phyloP scores from a whole-genome alignment of 495 filamentous ascomycete genomes.

The Penicillium ochrochloron region DNA sequence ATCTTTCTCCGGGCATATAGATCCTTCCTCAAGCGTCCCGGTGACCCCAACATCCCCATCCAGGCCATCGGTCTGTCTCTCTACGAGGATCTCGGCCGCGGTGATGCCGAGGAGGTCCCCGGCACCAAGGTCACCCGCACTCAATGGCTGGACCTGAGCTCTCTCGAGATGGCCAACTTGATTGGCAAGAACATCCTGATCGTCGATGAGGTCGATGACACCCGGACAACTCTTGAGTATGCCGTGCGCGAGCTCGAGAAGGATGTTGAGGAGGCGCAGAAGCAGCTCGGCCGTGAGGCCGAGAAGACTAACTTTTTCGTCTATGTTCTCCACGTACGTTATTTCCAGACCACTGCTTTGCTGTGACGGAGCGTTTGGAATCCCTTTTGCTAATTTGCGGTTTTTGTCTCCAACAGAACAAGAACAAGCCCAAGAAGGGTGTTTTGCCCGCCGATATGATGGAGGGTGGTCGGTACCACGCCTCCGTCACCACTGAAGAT shows the following conservation, averaged over 20 bases:
- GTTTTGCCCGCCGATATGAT: constrained; percentile 80
- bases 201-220: constrained; percentile 99
- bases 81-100: constrained; percentile 79
- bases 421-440: constrained; percentile 95
- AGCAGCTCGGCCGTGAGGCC: constrained; percentile 66
- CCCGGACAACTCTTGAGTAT: constrained; percentile 94
- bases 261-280: constrained; percentile 84
- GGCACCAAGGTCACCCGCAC: constrained; percentile 96
- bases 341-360: not conserved
- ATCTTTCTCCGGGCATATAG: constrained; percentile 31
- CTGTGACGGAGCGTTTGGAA: not conserved
- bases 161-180: constrained; percentile 86
- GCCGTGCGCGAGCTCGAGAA: constrained; percentile 95
- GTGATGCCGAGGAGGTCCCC: constrained; percentile 67
- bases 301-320: constrained; percentile 86
- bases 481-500: constrained; percentile 84
- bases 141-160: constrained; percentile 94
- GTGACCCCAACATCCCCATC: constrained; percentile 94
- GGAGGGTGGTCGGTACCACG: constrained; percentile 74
- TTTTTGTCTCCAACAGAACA: constrained; percentile 65
- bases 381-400: not conserved
- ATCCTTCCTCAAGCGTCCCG: constrained; percentile 92
- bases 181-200: constrained; percentile 98
- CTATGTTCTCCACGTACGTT: constrained; percentile 91
- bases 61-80: constrained; percentile 98